phyloP scores from a whole-genome alignment of 2,329 filamentous ascomycete species.

The Pyrenochaeta sp. region DNA sequence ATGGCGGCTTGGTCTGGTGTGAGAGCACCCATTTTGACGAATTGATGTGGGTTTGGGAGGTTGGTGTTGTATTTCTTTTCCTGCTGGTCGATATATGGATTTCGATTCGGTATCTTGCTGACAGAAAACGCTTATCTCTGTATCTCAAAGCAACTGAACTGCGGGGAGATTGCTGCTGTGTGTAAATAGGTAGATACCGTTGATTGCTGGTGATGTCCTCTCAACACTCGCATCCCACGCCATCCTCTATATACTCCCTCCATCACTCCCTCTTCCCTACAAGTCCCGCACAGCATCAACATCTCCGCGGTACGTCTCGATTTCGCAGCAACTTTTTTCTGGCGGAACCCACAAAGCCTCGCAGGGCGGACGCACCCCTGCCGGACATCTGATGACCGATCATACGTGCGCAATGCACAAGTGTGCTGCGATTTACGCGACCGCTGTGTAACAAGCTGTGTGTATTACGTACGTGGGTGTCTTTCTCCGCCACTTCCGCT shows the following conservation, averaged over 20 bases:
- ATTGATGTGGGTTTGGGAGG: neutral
- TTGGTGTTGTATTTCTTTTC: neutral
- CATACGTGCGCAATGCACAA: constrained; percentile 3
- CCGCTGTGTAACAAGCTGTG: neutral
- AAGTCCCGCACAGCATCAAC: constrained; percentile 5
- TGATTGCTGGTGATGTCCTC: neutral
- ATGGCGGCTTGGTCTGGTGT: constrained; percentile 68
- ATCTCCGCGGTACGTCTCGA: constrained; percentile 12
- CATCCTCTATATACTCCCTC: constrained; percentile 5
- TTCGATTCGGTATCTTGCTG: neutral
- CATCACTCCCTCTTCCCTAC: constrained; percentile 1
- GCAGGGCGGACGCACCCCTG: neutral
- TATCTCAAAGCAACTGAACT: neutral
- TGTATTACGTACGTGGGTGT: constrained; percentile 11
- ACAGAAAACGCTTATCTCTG: neutral
- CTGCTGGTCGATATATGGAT: neutral
- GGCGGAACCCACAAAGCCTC: neutral
- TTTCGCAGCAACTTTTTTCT: no score
- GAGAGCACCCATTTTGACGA: constrained; percentile 52
- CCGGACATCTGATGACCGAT: constrained; percentile 7
- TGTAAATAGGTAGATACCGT: neutral
- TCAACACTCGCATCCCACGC: neutral
- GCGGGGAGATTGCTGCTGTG: no score
- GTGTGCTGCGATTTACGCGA: neutral
- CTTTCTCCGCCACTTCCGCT: constrained; percentile 16